A percentile compares a stretch with the other conserved stretches of the same genome.
phyloP scores from a whole-genome alignment of 495 filamentous ascomycete genomes.

The Aspergillus funiculosus region DNA sequence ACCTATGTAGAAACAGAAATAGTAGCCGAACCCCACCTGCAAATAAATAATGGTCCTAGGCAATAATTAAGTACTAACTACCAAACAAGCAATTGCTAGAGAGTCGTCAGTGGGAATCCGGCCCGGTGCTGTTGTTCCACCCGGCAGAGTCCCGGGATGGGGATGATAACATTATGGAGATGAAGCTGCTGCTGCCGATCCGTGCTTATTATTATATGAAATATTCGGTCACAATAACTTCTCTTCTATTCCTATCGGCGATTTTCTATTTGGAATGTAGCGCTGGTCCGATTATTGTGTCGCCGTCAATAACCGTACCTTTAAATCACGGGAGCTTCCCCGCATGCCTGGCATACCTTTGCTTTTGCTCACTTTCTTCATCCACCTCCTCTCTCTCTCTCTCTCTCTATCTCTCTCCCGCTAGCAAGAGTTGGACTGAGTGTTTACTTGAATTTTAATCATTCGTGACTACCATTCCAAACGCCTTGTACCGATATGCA shows the following conservation, averaged over 20 bases:
- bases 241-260: neutral
- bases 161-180: neutral
- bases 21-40: too few relatives aligned
- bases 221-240: neutral
- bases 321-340: constrained; percentile 20
- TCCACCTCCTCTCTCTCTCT: constrained; percentile 3
- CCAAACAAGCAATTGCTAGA: too few relatives aligned
- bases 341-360: constrained; percentile 8
- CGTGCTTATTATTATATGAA: neutral
- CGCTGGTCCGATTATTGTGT: neutral
- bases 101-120: constrained; percentile 3
- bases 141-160: constrained; percentile 9
- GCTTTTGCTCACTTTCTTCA: constrained; percentile 9
- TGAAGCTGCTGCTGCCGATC: neutral
- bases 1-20: too few relatives aligned
- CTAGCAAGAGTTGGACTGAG: too few relatives aligned
- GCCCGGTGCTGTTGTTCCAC: constrained; percentile 15
- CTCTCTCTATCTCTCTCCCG: constrained; percentile 8
- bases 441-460: too few relatives aligned
- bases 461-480: neutral
- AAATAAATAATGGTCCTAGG: too few relatives aligned
- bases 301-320: constrained; percentile 7
- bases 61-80: too few relatives aligned
- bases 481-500: constrained; percentile 26
- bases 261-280: neutral